phyloP scores from a whole-genome alignment of 495 filamentous ascomycete species.

The Aspergillus egyptiacus region DNA sequence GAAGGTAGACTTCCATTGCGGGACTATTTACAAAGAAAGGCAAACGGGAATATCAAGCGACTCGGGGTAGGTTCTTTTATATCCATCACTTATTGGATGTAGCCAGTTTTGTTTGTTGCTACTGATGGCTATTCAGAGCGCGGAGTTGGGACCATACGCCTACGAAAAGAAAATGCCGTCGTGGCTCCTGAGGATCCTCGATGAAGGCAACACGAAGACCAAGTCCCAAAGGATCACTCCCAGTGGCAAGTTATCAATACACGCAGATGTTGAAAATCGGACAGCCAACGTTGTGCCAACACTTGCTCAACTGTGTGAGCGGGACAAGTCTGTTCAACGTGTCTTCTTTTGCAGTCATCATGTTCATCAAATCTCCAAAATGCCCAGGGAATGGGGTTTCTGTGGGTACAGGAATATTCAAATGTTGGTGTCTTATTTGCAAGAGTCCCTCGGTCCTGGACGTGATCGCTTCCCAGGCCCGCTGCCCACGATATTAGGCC shows the following conservation, averaged over 20 bases:
- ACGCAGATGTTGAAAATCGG: conserved; percentile 54
- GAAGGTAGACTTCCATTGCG: background rate
- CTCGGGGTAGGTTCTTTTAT: conserved; percentile 34
- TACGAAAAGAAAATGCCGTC: conserved; percentile 84
- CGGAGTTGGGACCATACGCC: conserved; percentile 78
- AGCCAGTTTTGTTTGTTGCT: background rate
- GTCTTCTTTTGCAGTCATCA: conserved; percentile 76
- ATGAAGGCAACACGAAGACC: conserved; percentile 54
- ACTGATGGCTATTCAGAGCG: conserved; percentile 29
- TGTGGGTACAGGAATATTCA: conserved; percentile 99
- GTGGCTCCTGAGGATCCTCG: conserved; percentile 65
- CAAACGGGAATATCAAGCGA: conserved; percentile 20
- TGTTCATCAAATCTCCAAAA: conserved; percentile 75
- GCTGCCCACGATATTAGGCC: conserved; percentile 71
- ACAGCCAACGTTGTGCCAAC: conserved; percentile 64
- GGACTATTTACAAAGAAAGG: background rate
- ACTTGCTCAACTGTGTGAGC: conserved; percentile 63
- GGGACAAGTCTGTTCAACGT: conserved; percentile 55
- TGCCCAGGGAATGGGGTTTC: conserved; percentile 78
- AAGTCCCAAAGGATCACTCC: conserved; percentile 48
- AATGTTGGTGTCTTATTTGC: conserved; percentile 80
- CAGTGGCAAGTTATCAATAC: conserved; percentile 43
- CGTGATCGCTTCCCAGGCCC: conserved; percentile 51
- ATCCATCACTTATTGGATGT: background rate
- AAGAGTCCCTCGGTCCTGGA: conserved; percentile 49